These are phyloP conservation scores for Plenodomus lindquistii DNA, from an alignment of 2,329 filamentous ascomycete species.

Conservation along the genomic window DNA sequence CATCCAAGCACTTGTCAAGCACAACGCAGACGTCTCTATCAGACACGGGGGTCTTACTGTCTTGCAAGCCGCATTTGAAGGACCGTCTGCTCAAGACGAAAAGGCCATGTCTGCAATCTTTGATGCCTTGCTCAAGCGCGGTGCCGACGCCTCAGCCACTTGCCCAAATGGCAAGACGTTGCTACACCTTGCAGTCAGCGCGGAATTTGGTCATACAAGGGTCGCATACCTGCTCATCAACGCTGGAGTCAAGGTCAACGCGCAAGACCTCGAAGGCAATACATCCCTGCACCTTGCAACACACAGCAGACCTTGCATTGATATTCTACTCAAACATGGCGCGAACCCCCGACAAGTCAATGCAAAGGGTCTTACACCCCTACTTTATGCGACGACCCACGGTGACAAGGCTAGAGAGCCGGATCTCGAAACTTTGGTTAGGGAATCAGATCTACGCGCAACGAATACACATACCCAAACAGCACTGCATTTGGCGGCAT, in stretches of 20 bases:
- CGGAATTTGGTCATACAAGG: constrained; percentile 17
- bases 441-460: constrained; percentile 23
- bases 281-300: constrained; percentile 34
- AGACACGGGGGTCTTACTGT: constrained; percentile 28
- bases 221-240: constrained; percentile 29
- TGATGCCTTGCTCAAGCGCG: constrained; percentile 28
- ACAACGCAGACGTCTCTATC: constrained; percentile 31
- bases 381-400: constrained; percentile 18
- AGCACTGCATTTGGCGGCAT: constrained; percentile 35
- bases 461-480: constrained; percentile 19
- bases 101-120: constrained; percentile 25
- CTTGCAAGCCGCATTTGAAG: constrained; percentile 32
- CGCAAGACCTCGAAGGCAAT: constrained; percentile 27
- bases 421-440: constrained; percentile 29
- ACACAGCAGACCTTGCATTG: constrained; percentile 25
- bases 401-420: constrained; percentile 21
- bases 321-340: constrained; percentile 28
- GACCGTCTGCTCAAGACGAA: constrained; percentile 27
- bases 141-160: constrained; percentile 22
- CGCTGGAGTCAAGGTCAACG: constrained; percentile 24
- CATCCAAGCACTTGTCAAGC: constrained; percentile 31
- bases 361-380: constrained; percentile 24
- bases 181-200: constrained; percentile 31
- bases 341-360: constrained; percentile 24
- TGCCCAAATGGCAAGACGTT: constrained; percentile 36